Conservation (phyloP, 805 yeast genomes). For the Sungouiozyma intestinalis region DNA sequence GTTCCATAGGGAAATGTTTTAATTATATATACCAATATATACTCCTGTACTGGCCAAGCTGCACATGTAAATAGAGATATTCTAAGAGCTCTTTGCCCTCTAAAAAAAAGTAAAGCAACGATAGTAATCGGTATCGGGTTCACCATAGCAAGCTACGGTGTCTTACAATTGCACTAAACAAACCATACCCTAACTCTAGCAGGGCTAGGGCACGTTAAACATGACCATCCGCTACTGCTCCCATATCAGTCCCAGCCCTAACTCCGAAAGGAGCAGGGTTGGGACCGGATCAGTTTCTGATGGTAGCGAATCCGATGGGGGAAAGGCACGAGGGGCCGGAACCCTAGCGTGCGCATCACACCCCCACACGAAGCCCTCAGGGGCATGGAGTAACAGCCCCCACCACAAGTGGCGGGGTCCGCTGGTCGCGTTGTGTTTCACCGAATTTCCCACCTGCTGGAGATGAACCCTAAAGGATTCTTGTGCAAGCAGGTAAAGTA, state of each 20-base stretch:
- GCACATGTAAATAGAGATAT: neutral
- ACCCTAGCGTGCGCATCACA: constrained; percentile 1
- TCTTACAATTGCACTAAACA: constrained; percentile 32
- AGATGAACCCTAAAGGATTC: constrained; percentile 1
- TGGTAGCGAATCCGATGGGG: constrained; percentile 15
- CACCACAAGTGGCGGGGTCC: neutral
- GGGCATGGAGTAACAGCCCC: neutral
- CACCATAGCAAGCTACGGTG: constrained; percentile 9
- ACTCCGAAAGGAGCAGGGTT: neutral
- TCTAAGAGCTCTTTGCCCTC: neutral
- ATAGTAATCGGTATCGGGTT: constrained; percentile 32
- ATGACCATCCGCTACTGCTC: constrained; percentile 25
- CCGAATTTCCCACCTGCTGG: constrained; percentile 32
- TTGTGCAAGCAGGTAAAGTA: constrained; percentile 22
- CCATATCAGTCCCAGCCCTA: constrained; percentile 12
- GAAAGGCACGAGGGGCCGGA: neutral
- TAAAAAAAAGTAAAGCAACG: constrained; percentile 13
- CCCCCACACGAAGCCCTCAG: neutral
- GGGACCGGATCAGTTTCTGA: constrained; percentile 21
- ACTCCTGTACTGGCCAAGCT: neutral
- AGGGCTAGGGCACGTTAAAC: constrained; percentile 17
- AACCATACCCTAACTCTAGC: constrained; percentile 12
- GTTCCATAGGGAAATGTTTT: too few relatives aligned
- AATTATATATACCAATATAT: neutral
- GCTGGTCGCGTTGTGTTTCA: constrained; percentile 22